These are phyloP conservation scores for Catenaria anguillulae DNA, from an alignment of 371 early-diverging fungal genomes.

Conservation along the genomic window DNA sequence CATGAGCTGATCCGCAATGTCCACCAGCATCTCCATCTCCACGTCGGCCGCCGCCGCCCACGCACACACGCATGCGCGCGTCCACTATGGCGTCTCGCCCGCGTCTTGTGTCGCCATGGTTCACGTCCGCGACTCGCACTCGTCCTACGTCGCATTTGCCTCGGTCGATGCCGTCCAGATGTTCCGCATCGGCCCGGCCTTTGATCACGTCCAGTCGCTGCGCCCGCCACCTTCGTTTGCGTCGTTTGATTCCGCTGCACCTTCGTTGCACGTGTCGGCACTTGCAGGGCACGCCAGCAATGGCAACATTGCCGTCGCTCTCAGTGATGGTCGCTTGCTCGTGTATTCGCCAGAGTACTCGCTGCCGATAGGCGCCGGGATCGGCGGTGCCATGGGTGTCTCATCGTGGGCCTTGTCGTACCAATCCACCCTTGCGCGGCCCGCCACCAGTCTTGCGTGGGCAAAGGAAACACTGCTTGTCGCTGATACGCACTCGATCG, in stretches of 20 bases:
- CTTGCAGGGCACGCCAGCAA: neutral
- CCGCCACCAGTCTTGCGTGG: neutral
- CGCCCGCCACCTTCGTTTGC: neutral
- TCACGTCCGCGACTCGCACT: neutral
- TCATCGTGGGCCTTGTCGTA: neutral
- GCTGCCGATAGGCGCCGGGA: neutral
- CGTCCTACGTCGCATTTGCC: neutral
- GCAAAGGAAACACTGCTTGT: no score
- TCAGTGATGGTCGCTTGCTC: neutral
- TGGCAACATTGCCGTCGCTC: neutral
- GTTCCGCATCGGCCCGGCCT: neutral
- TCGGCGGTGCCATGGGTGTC: neutral
- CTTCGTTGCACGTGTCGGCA: neutral
- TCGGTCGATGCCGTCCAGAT: neutral
- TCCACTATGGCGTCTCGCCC: neutral
- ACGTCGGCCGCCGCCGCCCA: no score
- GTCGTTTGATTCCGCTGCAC: neutral
- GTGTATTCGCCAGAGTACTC: neutral
- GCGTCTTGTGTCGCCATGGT: neutral
- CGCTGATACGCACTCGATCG: neutral
- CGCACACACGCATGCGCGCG: neutral
- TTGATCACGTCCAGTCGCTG: neutral
- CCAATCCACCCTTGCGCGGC: neutral
- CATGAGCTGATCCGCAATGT: no score
- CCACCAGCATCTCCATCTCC: no score